Percentiles rank a stretch among this genome's conserved stretches.
Evolutionary conservation across 495 filamentous ascomycete genomes (phyloP).

Genomic region (Podospora tetraspora): DNA sequence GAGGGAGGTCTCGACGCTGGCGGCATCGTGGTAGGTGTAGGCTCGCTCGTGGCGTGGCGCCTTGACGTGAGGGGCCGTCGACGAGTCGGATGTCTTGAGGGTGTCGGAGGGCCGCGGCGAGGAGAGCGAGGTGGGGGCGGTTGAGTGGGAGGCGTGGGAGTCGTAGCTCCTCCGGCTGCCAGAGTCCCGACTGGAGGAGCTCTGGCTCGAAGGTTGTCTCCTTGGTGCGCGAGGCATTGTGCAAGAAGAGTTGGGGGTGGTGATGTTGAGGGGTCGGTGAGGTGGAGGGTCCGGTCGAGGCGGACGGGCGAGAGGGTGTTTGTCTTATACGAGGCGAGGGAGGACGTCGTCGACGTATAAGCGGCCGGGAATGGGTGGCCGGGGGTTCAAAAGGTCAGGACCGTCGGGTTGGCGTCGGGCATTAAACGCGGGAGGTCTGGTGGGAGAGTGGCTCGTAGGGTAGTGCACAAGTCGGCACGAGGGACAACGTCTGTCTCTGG

Average conservation of each 20-base stretch:
- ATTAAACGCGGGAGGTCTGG: conserved; percentile 33
- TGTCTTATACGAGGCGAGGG: conserved; percentile 23
- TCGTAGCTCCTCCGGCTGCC: conserved; percentile 51
- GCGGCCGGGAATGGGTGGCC: conserved; percentile 22
- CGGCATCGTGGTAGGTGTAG: conserved; percentile 40
- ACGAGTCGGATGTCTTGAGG: conserved; percentile 35
- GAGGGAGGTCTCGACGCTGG: conserved; percentile 43
- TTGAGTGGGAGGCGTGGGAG: conserved; percentile 63
- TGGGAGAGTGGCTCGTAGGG: conserved; percentile 21
- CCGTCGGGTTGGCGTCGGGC: conserved; percentile 29
- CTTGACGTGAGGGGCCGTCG: conserved; percentile 21
- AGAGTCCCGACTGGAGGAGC: conserved; percentile 52
- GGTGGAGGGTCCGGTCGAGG: conserved; percentile 15
- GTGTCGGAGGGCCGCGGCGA: conserved; percentile 47
- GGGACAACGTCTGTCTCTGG: background rate
- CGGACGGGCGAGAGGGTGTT: conserved; percentile 14
- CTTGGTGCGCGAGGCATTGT: conserved; percentile 26
- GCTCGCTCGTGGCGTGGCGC: conserved; percentile 31
- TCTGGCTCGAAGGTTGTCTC: conserved; percentile 36
- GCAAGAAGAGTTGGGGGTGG: conserved; percentile 6
- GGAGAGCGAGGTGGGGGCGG: conserved; percentile 57
- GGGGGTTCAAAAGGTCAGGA: conserved; percentile 18
- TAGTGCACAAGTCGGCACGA: conserved; percentile 9
- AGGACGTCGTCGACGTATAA: conserved; percentile 4
- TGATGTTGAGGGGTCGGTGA: conserved; percentile 6